Evolutionary conservation across 2,329 filamentous ascomycete genomes (phyloP), one percentile per base, ranked within the genome.

Genomic region (Pseudocercospora eumusae): DNA sequence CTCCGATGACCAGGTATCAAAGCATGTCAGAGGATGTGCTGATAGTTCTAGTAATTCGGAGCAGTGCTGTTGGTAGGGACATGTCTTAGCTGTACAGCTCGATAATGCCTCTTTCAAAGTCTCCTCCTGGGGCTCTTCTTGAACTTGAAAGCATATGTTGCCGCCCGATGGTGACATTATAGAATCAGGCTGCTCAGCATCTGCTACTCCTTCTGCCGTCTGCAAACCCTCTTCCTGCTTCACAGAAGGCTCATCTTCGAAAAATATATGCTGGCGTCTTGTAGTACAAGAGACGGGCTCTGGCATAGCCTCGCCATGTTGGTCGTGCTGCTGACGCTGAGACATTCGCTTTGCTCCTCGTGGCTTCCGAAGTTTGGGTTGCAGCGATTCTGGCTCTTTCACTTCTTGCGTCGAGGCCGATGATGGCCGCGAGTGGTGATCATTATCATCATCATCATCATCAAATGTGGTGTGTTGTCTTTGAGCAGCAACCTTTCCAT

Each of bases 1-100:
- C 53, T 75, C 70, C 4, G 72, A 66, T 15, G 78, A 74, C 78
- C 79, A 82, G n/a, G 73, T 66, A 3, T 71, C 64, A 61, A 82
- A 82, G 6, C 71, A 62, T 1, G 74, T 68, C 63, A 65, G 68
- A 69, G 62, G 74, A 69, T 65, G 76, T n/a, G 66, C 60, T 8
- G 73, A 73, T 8, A 73, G 66, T 6, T 66, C 57, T 10, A 76
- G 65, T 1, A 76, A 58, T 2, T 66, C 62, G 18, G 57, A 49
- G 57, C 70, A 70, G 57, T 75, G 73, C 21, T 63, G 33, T 15
- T 66, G 65, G 61, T 71, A 73, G 40, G 59, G 45, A 54, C 67
- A 60, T 54, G 52, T 33, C 15, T 28, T 28, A 40, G 25, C 49
- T 10, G 11, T n/a, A 25, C 49, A 13, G n/a, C 31, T 25, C 18